A percentile compares a stretch with the other conserved stretches of the same genome.
These are phyloP conservation scores for Aspergillus sp. DNA, from an alignment of 2,329 filamentous ascomycete species.

Conservation along the genomic window DNA sequence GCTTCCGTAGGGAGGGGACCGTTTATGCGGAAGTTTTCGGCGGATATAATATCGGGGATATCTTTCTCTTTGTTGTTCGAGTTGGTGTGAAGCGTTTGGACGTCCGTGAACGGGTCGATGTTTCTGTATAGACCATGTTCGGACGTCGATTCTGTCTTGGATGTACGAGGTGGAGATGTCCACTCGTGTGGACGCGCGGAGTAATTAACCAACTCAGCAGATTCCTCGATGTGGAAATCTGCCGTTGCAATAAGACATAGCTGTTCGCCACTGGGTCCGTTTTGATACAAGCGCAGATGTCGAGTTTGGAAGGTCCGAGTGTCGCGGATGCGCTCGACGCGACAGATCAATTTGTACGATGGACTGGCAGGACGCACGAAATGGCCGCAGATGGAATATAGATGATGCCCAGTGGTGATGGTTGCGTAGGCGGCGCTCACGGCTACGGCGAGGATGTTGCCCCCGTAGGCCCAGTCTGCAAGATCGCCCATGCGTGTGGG, in stretches of 20 bases:
- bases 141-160: neutral
- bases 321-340: neutral
- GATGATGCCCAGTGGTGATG: neutral
- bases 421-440: neutral
- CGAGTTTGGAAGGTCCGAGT: neutral
- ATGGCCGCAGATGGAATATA: neutral
- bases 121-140: neutral
- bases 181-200: neutral
- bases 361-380: neutral
- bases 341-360: neutral
- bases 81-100: accelerated
- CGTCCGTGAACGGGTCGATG: neutral
- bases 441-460: neutral
- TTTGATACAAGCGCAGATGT: neutral
- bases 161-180: too few species aligned
- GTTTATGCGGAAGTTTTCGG: neutral
- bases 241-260: neutral
- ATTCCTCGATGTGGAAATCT: neutral
- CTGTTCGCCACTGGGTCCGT: neutral
- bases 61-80: accelerated
- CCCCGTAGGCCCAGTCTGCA: constrained; percentile 1
- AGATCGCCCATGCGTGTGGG: neutral
- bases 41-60: neutral
- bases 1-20: neutral
- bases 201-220: neutral